A percentile compares a stretch with the other conserved stretches of the same genome.
Evolutionary conservation across 2,329 filamentous ascomycete genomes (phyloP).

Genomic region (Magnaporthiopsis poae): DNA sequence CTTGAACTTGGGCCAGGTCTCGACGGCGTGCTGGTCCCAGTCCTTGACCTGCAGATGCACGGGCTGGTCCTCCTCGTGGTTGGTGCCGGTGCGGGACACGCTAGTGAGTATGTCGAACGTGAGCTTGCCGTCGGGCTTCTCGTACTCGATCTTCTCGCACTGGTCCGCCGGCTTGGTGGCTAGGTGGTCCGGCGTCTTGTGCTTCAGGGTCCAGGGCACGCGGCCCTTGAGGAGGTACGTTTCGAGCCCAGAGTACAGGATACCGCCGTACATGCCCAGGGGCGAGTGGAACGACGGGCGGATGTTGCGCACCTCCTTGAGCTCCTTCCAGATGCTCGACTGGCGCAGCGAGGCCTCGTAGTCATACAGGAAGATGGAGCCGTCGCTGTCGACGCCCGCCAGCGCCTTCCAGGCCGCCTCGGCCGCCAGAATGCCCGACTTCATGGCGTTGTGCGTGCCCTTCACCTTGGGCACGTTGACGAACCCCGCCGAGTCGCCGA

Average conservation of each 20-base stretch:
- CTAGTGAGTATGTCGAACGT: conserved; percentile 93
- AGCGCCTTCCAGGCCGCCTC: conserved; percentile 80
- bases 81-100: conserved; percentile 89
- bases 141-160: conserved; percentile 85
- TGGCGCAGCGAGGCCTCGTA: conserved; percentile 84
- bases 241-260: conserved; percentile 87
- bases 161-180: conserved; percentile 71
- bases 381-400: conserved; percentile 16
- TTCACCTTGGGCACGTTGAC: conserved; percentile 98
- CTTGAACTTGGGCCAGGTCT: conserved; percentile 78
- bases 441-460: conserved; percentile 95
- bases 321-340: conserved; percentile 84
- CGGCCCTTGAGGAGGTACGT: conserved; percentile 78
- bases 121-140: conserved; percentile 90
- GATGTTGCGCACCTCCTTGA: conserved; percentile 94
- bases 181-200: conserved; percentile 66
- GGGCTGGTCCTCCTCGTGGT: conserved; percentile 97
- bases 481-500: conserved; percentile 92
- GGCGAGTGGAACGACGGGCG: conserved; percentile 85
- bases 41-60: conserved; percentile 91
- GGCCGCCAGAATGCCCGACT: conserved; percentile 89
- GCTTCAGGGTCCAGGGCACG: conserved; percentile 83
- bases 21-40: conserved; percentile 80
- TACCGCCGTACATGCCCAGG: conserved; percentile 78
- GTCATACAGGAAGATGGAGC: conserved; percentile 78